Base-by-base conservation (phyloP, 23 red algal genomes). In the Agarophyton chilense region DNA sequence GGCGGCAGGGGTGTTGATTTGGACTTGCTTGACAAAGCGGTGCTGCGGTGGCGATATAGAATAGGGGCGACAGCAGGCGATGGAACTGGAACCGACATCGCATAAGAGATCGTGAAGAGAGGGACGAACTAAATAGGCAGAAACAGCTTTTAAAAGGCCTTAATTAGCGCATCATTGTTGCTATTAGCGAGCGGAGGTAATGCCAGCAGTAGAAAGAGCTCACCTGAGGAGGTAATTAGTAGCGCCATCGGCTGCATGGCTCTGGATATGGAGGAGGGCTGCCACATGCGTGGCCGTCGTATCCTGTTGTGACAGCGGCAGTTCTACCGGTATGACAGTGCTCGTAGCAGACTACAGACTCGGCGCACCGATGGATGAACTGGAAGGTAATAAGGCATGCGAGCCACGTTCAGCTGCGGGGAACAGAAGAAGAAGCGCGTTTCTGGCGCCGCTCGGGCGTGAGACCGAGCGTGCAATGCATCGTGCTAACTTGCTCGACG, bases 81-180 rank as follows among this genome's bases (percentile, higher is more conserved):
- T 17, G 43, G 79, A 38, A 55, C 13, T 18, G n/a, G 76, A 22
- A 79, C 12, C 76, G 50, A 40, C 31, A 46, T 83, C 19, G 56
- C 79, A 4, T 54, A 83, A 16, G 52, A 54, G 58, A 57, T 83
- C 26, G 53, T 83, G 58, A 64, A 83, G 9, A 65, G 25, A 1
- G 79, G 40, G 0, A 42, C 43, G 25, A 26, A 2, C 7, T 14
- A 17, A 5, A 6, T 77, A 13, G 13, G 26, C 39, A 41, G 42
- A 32, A 10, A 41, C 19, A 21, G 71, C 40, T 17, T 70, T 3
- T 70, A 32, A 26, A 39, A 70, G 64, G 34, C 10, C 34, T 11
- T 2, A 4, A n/a, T 4, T 2, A 21, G 41, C 8, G 49, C 38
- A 25, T 77, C 39, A 2, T 2, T 34, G 39, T 22, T 49, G 43